Conservation (phyloP, 1,284 basidiomycete species). For the Cryptococcus sp. region DNA sequence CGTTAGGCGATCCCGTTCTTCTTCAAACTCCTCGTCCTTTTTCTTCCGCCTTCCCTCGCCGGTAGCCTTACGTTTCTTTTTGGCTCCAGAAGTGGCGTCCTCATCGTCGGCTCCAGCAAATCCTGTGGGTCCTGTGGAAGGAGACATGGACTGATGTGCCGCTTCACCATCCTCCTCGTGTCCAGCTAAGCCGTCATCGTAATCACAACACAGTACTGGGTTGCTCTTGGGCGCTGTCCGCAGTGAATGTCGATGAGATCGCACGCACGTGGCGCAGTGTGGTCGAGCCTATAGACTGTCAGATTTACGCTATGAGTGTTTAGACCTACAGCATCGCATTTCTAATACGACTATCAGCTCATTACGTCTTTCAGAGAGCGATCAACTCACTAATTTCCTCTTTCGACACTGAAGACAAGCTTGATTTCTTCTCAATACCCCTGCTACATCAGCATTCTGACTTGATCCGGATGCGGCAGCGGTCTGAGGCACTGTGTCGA, state of each 20-base stretch:
- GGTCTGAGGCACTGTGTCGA: conserved; percentile 9
- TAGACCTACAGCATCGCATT: conserved; percentile 46
- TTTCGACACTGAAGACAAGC: conserved; percentile 40
- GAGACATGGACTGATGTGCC: neutral
- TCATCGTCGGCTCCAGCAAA: conserved; percentile 3
- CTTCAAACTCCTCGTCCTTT: conserved; percentile 30
- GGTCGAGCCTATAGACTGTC: conserved; percentile 30
- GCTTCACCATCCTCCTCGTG: conserved; percentile 24
- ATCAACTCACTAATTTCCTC: conserved; percentile 32
- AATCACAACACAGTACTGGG: conserved; percentile 44
- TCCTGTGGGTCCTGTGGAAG: neutral
- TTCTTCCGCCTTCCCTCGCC: conserved; percentile 29
- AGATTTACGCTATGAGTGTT: neutral
- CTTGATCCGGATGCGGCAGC: too few species aligned
- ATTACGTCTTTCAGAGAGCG: neutral
- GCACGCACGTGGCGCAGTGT: conserved; percentile 49
- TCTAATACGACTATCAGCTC: conserved; percentile 22
- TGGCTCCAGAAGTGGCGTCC: conserved; percentile 18
- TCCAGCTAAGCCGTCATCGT: conserved; percentile 38
- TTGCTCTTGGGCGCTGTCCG: conserved; percentile 42
- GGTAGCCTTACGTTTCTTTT: conserved; percentile 41
- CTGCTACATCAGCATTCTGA: conserved; percentile 26
- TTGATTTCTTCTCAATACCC: conserved; percentile 39
- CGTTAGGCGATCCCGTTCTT: conserved; percentile 37
- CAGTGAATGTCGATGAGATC: conserved; percentile 46